Percentiles rank a stretch among this genome's conserved stretches.
Conservation (phyloP, 2,329 filamentous ascomycete genomes). For the Hypoxylon rubiginosum region DNA sequence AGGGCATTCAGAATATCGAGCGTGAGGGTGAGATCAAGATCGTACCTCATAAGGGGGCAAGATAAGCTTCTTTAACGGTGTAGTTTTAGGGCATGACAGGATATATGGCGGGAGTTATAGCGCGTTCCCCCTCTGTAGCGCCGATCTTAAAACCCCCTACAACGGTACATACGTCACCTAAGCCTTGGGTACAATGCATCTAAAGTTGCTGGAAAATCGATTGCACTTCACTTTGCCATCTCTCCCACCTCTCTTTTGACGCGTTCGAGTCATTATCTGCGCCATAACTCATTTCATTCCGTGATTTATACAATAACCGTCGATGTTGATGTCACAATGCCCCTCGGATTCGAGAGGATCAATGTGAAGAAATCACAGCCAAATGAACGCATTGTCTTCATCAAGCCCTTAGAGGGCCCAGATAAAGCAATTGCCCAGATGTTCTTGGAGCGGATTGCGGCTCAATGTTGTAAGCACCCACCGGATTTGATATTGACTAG, state of each 20-base stretch:
- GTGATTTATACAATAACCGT: neutral
- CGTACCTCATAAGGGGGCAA: neutral
- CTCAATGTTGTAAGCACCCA: constrained; percentile 75
- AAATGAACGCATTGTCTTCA: constrained; percentile 85
- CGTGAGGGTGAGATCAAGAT: neutral
- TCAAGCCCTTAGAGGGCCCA: constrained; percentile 79
- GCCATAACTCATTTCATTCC: neutral
- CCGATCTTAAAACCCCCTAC: constrained; percentile 8
- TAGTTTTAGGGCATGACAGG: neutral
- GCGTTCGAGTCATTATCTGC: neutral
- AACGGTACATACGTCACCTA: neutral
- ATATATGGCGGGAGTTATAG: constrained; percentile 19
- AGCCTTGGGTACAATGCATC: neutral
- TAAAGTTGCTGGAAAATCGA: neutral
- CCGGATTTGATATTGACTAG: neutral
- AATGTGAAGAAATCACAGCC: constrained; percentile 82
- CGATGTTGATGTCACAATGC: constrained; percentile 67
- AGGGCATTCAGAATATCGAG: neutral
- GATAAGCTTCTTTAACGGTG: neutral
- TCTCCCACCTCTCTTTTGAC: neutral
- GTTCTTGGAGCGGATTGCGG: constrained; percentile 82
- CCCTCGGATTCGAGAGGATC: constrained; percentile 81
- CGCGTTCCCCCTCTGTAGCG: constrained; percentile 11
- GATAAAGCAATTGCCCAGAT: constrained; percentile 74
- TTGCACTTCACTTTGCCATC: too few species aligned